Evolutionary conservation across 495 filamentous ascomycete genomes (phyloP).

Genomic region (Viridothelium virens): DNA sequence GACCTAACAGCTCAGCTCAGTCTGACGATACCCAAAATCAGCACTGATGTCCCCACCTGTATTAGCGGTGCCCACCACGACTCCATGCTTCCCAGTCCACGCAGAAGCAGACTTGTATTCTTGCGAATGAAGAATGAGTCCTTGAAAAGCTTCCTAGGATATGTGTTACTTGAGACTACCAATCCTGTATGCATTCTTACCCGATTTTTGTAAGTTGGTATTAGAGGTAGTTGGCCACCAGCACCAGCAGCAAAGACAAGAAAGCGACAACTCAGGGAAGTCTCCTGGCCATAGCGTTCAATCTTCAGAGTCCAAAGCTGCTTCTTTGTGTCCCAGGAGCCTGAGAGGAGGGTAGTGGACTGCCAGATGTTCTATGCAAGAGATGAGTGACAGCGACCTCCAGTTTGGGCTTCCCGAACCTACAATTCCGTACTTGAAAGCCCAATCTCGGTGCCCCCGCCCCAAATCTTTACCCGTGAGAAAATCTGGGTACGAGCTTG

Average conservation of each 20-base stretch:
- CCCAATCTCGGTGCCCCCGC: slow-evolving; percentile 32
- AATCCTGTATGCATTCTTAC: slow-evolving; percentile 10
- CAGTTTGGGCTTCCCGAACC: background rate
- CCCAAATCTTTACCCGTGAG: slow-evolving; percentile 36
- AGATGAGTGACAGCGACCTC: background rate
- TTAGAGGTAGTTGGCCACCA: slow-evolving; percentile 29
- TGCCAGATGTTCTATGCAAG: slow-evolving; percentile 27
- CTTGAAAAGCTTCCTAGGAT: slow-evolving; percentile 26
- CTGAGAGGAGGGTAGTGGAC: slow-evolving; percentile 29
- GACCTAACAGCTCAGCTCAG: slow-evolving; percentile 25
- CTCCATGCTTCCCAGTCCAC: slow-evolving; percentile 35
- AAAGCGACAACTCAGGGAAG: slow-evolving; percentile 21
- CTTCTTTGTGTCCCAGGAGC: slow-evolving; percentile 24
- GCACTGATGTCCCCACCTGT: slow-evolving; percentile 28
- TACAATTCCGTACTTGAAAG: slow-evolving; percentile 35
- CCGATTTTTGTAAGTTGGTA: slow-evolving; percentile 28
- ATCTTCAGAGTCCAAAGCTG: slow-evolving; percentile 32
- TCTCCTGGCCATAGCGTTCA: slow-evolving; percentile 13
- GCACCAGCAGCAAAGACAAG: slow-evolving; percentile 34
- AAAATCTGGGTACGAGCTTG: slow-evolving; percentile 29
- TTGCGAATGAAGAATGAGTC: slow-evolving; percentile 35
- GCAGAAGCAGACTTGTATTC: slow-evolving; percentile 29
- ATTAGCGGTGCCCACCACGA: slow-evolving; percentile 43
- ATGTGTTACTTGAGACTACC: background rate
- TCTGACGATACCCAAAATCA: background rate